Percentiles rank a stretch among this genome's conserved stretches.
These are phyloP conservation scores for Cercospora zeae-maydis DNA, from an alignment of 2,329 filamentous ascomycete genomes.

Conservation along the genomic window DNA sequence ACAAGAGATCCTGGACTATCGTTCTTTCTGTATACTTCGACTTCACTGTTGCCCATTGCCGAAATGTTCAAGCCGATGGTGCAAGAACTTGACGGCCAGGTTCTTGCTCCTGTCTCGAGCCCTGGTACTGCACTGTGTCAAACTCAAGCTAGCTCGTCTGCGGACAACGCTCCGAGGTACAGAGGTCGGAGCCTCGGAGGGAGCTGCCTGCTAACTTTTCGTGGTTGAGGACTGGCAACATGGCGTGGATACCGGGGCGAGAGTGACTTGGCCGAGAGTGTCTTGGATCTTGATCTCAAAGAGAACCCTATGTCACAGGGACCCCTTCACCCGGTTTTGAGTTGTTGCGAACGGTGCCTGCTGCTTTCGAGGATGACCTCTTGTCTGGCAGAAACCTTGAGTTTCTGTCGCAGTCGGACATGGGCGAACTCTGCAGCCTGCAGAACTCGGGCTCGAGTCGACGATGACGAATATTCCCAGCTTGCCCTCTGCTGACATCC, in stretches of 20 bases:
- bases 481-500: background rate
- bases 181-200: background rate
- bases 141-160: background rate
- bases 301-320: background rate
- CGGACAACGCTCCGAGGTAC: background rate
- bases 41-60: background rate
- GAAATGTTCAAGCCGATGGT: background rate
- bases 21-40: background rate
- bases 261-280: background rate
- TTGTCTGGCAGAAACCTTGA: background rate
- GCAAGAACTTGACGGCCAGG: background rate
- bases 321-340: background rate
- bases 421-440: background rate
- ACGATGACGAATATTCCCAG: background rate
- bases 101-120: background rate
- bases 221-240: background rate
- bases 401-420: background rate
- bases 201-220: background rate
- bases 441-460: background rate
- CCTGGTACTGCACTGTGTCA: background rate
- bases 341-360: background rate
- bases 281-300: background rate
- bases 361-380: background rate
- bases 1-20: background rate
- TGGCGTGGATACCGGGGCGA: background rate